Conservation (phyloP, 495 filamentous ascomycete genomes). For the Pyronema omphalodes region DNA sequence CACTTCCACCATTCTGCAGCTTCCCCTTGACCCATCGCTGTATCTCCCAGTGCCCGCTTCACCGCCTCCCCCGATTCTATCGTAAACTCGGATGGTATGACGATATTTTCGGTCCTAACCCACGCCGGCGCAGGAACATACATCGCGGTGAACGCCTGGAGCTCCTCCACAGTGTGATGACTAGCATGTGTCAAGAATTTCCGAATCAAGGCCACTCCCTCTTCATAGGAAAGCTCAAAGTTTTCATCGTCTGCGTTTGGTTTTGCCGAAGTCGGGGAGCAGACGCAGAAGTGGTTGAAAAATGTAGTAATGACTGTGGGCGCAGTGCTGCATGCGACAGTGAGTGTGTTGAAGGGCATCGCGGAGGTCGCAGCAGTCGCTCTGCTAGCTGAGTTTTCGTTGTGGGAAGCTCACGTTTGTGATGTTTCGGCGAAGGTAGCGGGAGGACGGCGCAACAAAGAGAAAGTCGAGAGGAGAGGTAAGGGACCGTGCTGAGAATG, state of each 20-base stretch:
- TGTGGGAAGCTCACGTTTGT: too few relatives aligned
- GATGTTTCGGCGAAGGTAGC: too few relatives aligned
- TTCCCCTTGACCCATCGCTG: slow-evolving; percentile 61
- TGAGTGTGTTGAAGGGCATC: slow-evolving; percentile 38
- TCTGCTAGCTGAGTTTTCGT: too few relatives aligned
- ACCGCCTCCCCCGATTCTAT: slow-evolving; percentile 42
- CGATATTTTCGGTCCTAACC: slow-evolving; percentile 60
- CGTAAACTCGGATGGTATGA: slow-evolving; percentile 44
- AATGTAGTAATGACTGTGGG: slow-evolving; percentile 48
- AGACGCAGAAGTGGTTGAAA: slow-evolving; percentile 33
- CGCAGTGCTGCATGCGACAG: slow-evolving; percentile 40
- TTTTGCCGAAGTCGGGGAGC: neutral
- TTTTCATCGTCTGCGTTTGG: neutral
- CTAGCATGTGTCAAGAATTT: slow-evolving; percentile 68
- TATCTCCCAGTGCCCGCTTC: slow-evolving; percentile 50
- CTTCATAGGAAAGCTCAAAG: slow-evolving; percentile 57
- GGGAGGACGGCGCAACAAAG: too few relatives aligned
- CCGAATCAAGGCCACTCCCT: slow-evolving; percentile 75
- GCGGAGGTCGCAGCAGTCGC: neutral
- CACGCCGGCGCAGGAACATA: slow-evolving; percentile 78
- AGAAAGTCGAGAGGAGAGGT: too few relatives aligned
- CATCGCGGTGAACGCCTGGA: slow-evolving; percentile 77
- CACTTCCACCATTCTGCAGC: slow-evolving; percentile 89
- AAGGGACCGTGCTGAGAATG: too few relatives aligned
- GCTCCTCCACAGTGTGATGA: slow-evolving; percentile 73